Conservation (phyloP, 306 rosid species). For the Gleditsia sinensis region DNA sequence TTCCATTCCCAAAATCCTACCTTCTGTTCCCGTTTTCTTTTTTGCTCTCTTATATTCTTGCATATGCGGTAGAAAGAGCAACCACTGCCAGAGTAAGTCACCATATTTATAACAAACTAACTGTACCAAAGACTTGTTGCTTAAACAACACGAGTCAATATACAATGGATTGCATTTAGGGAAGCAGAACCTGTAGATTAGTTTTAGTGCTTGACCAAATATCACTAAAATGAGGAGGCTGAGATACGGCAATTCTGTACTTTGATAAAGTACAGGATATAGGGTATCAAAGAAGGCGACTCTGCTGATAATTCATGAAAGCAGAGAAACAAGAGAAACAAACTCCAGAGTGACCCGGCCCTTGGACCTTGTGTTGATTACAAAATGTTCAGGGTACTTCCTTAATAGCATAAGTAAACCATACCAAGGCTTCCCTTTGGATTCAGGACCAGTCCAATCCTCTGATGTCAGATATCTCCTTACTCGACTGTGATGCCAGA, state of each 20-base stretch:
- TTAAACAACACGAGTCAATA: background rate
- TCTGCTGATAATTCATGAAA: conserved; percentile 48
- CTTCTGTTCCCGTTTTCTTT: background rate
- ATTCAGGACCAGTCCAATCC: conserved; percentile 86
- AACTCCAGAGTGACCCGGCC: conserved; percentile 80
- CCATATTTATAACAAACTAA: background rate
- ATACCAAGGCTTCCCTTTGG: conserved; percentile 97
- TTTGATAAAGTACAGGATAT: conserved; percentile 1
- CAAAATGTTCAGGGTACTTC: conserved; percentile 98
- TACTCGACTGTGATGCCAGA: conserved; percentile 91
- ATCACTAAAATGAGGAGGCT: background rate
- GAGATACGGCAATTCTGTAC: background rate
- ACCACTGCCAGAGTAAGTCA: background rate
- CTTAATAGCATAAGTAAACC: conserved; percentile 92
- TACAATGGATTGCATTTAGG: background rate
- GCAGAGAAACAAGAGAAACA: conserved; percentile 92
- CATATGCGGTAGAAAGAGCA: background rate
- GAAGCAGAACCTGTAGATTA: background rate
- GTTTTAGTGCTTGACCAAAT: conserved; percentile 9
- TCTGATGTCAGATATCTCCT: conserved; percentile 89
- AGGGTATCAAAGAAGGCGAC: conserved; percentile 7
- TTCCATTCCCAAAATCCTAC: no score
- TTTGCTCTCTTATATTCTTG: background rate
- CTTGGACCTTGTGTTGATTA: conserved; percentile 96
- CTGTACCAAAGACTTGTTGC: background rate